Base-by-base conservation (phyloP, 202 grass and related monocot genomes). In the Tripidium arundinaceum region DNA sequence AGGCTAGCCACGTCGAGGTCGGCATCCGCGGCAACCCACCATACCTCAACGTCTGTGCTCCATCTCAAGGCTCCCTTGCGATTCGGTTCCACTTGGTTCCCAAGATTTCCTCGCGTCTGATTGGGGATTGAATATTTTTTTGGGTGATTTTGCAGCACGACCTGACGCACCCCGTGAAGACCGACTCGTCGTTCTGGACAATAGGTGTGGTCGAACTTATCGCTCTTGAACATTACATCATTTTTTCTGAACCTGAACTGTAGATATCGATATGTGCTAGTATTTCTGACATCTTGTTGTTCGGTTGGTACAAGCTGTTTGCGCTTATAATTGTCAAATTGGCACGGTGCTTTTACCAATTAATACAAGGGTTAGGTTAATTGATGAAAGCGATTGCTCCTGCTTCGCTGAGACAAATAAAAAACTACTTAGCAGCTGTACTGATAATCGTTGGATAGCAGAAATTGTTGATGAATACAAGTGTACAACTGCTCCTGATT, bases 131-230 rank as follows among this genome's bases (percentile, higher is more conserved):
- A 33, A 33, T 21, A n/a, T n/a, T n/a, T 82, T 34, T 84, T 64
- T 12, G 12, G 50, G 38, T 81, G 19, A n/a, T 74, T 77, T 80
- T 90, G 75, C 83, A 99, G 90, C 88, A 95, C 22, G 83, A 91
- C 68, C 77, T 98, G 57, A 83, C 78, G 67, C 86, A 45, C 71
- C 90, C 88, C 0, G 92, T 95, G 79, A 98, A 98, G 96, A 95
- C 88, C 0, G 96, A 98, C 85, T 93, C 86, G 3, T 95, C 92
- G 34, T 95, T 95, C 81, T 93, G 96, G 96, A 95, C 92, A 11
- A 86, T 95, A 43, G 95, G 95, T 98, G 85, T 36, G 77, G 10
- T 40, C 76, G 10, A 15, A 18, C 72, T 78, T 57, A 2, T 65
- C 26, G 31, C 18, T 54, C 4, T 46, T 11, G 2, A 37, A 13